phyloP scores from a whole-genome alignment of 441 rosid species.

The Capsella rubella region DNA sequence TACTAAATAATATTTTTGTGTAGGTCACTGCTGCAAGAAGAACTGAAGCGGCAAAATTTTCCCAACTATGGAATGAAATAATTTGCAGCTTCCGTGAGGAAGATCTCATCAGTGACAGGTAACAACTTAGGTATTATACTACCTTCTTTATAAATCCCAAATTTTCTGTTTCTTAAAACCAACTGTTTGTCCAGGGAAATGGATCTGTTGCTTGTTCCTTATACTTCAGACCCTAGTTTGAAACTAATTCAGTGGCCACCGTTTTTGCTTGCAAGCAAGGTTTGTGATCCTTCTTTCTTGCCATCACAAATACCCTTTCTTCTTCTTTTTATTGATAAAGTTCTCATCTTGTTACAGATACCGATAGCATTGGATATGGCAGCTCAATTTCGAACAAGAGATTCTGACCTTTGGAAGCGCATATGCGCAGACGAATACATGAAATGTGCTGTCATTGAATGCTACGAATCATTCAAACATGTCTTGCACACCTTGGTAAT shows the following conservation, averaged over 20 bases:
- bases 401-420: constrained; percentile 98
- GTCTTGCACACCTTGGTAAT: constrained; percentile 77
- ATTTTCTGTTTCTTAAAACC: constrained; percentile 42
- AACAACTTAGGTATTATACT: constrained; percentile 47
- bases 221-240: constrained; percentile 92
- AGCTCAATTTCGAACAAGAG: constrained; percentile 82
- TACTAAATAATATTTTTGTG: constrained; percentile 37
- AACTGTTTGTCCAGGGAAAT: constrained; percentile 77
- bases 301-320: constrained; percentile 21
- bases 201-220: constrained; percentile 98
- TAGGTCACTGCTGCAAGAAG: constrained; percentile 93
- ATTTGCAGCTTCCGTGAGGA: constrained; percentile 97
- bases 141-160: constrained; percentile 17
- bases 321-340: constrained; percentile 24
- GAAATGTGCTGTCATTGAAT: constrained; percentile 98
- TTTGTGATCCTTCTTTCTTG: constrained; percentile 45
- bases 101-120: constrained; percentile 98
- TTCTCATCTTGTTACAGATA: constrained; percentile 61
- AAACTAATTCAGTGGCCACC: constrained; percentile 99
- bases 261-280: constrained; percentile 99
- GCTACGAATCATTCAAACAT: constrained; percentile 95
- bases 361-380: constrained; percentile 98
- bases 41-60: constrained; percentile 99
- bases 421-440: constrained; percentile 95
- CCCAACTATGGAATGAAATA: constrained; percentile 99